Base-by-base conservation (phyloP, 306 rosid species). In the Arachis stenosperma region DNA sequence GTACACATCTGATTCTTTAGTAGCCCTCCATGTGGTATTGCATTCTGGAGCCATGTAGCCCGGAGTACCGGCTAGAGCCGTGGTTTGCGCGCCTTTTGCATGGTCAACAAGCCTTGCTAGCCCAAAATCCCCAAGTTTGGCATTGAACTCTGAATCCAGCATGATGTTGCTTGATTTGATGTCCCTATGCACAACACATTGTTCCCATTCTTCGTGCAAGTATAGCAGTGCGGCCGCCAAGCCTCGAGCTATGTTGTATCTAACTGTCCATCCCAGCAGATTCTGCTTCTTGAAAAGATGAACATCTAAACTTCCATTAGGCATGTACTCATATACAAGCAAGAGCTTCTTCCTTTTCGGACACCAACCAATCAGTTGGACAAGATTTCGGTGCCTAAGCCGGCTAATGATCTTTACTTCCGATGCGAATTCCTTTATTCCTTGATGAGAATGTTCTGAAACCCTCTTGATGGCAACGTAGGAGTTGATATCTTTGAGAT, bases 41-140 rank as follows among this genome's bases (percentile, higher is more conserved):
- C 30, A 74, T 77, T 81, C 81, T 2, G 82, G 84, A n/a, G 85
- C 83, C 79, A 84, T 71, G 76, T 84, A 84, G 4, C 85, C 88
- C 43, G 62, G 40, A 4, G 88, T 84, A 6, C 83, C 83, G 0
- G 85, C 88, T 55, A 78, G 27, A 14, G 47, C 71, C 5, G 83
- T 84, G 2, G 88, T 84, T 36, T 75, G 83, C 46, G 69, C 51
- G 13, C 85, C 47, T 42, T 39, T 69, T 29, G 41, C 66, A 9
- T 78, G 75, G 30, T 84, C 88, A 41, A 84, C 77, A 12, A 84
- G 55, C 79, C 85, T 78, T 5, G 85, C 88, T 12, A 81, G 59
- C 2, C 85, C 85, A 12, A 84, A 84, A 67, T 84, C 88, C 5
- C 85, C 84, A 5, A 81, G 79, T 36, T 78, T 81, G 9, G 86